Evolutionary conservation across 192 early-diverging fungal species (phyloP), one percentile per base, ranked within the genome.

Genomic region (Backusella circina): DNA sequence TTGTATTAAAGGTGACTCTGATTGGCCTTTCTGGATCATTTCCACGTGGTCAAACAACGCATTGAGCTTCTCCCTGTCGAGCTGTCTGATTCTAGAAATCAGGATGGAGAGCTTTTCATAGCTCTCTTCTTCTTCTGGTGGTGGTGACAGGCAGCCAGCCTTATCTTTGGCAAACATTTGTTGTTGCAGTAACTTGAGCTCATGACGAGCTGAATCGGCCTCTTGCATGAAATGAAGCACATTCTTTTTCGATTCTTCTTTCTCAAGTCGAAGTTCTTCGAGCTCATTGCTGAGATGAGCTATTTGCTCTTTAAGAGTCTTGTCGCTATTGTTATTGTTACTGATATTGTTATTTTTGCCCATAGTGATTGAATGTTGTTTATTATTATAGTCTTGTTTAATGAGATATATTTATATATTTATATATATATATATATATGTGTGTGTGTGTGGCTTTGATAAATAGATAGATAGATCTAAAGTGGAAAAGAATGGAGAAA

Each of bases 251-350:
- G 65, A 44, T 47, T 76, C 74, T 50, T 75, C 65, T 38, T 67
- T 47, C 33, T 80, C 71, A 7, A 76, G 30, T 47, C 35, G 65
- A 23, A 80, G 50, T 23, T 76, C 74, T 50, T 80, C 79, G 18
- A 72, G 31, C 50, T 80, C 74, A 61, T 75, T 66, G 23, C 57
- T 72, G 28, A 80, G 31, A 21, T 54, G 71, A 39, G 50, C 31
- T 64, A 73, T 23, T 39, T 73, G 51, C 21, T 73, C 71, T 37
- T 73, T 54, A 15, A 73, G 26, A 1, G 6, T 3, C 13, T 73
- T 54, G 35, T 73, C 57, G 39, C 30, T 72, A 26, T 38, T 38
- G 16, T 47, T 47, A 21, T n/a, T 28, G 18, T 38, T 68, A 5
- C 3, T 41, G 23, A 47, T 70, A 5, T 13, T 16, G 36, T 37